These are phyloP conservation scores for Candida alai DNA, from an alignment of 805 yeast species.

Conservation along the genomic window DNA sequence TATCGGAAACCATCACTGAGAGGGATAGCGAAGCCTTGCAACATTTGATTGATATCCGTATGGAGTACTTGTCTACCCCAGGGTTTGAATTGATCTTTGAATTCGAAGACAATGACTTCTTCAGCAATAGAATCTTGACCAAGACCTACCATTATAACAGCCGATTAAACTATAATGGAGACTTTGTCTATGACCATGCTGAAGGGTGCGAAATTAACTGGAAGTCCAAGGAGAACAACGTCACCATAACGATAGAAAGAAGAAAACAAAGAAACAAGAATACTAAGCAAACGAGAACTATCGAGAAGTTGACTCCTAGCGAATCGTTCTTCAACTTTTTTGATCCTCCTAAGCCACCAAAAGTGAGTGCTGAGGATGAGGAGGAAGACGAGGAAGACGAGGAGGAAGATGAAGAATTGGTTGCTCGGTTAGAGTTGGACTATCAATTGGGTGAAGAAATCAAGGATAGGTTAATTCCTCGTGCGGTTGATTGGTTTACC, in stretches of 20 bases:
- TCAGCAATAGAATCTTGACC: conserved; percentile 65
- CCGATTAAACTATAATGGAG: conserved; percentile 92
- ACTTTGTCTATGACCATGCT: conserved; percentile 95
- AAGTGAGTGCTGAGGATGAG: conserved; percentile 37
- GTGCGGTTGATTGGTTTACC: conserved; percentile 98
- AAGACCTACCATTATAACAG: conserved; percentile 93
- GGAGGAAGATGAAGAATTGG: conserved; percentile 65
- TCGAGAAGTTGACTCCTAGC: conserved; percentile 90
- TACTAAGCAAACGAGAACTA: conserved; percentile 93
- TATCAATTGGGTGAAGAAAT: conserved; percentile 95
- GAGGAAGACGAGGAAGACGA: conserved; percentile 45
- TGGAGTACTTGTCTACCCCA: conserved; percentile 78
- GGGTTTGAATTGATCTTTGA: conserved; percentile 87
- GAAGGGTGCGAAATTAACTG: conserved; percentile 86
- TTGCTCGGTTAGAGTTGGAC: conserved; percentile 82
- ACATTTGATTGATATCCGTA: conserved; percentile 62
- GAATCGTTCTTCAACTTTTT: conserved; percentile 96
- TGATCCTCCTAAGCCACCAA: conserved; percentile 83
- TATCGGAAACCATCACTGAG: conserved; percentile 82
- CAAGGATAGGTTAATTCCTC: conserved; percentile 91
- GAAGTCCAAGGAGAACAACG: conserved; percentile 75
- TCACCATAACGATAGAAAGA: conserved; percentile 83
- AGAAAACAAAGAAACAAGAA: conserved; percentile 96
- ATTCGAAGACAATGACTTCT: conserved; percentile 71
- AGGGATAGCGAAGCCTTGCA: conserved; percentile 83